Percentiles rank a stretch among this genome's conserved stretches.
Conservation (phyloP, 306 rosid species). For the Trifolium pratense region DNA sequence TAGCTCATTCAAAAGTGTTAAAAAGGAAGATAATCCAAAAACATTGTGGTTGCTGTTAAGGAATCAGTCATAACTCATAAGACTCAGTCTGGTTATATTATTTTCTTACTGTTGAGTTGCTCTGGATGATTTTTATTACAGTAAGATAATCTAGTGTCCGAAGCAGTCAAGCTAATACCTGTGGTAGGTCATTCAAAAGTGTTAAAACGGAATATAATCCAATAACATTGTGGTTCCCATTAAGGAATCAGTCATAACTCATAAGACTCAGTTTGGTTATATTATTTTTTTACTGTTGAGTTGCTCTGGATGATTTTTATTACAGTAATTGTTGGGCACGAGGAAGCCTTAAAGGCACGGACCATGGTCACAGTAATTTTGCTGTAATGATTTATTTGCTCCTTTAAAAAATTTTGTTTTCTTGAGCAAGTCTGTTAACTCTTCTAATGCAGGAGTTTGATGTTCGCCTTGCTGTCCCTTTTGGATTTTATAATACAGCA, state of each 20-base stretch:
- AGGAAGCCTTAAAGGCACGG: conserved; percentile 18
- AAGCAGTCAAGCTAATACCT: conserved; percentile 24
- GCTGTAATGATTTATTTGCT: conserved; percentile 1
- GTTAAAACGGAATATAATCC: conserved; percentile 20
- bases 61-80: conserved; percentile 8
- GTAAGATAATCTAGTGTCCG: conserved; percentile 12
- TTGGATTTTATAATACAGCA: conserved; percentile 76
- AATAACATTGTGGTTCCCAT: conserved; percentile 6
- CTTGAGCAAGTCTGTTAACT: conserved; percentile 28
- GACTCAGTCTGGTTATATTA: conserved; percentile 20
- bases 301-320: conserved; percentile 11
- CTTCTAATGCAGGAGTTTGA: conserved; percentile 72
- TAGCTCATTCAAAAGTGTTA: not conserved
- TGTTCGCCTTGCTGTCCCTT: conserved; percentile 75
- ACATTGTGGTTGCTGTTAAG: conserved; percentile 10
- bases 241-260: conserved; percentile 10
- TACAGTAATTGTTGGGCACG: conserved; percentile 2
- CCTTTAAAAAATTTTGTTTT: not conserved
- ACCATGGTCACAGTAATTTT: conserved; percentile 1
- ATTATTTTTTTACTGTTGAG: conserved; percentile 5
- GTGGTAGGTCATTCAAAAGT: not conserved
- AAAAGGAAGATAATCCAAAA: conserved; percentile 19
- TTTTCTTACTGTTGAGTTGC: conserved; percentile 11
- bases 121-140: conserved; percentile 11
- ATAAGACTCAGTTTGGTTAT: conserved; percentile 21